phyloP scores from a whole-genome alignment of 2,329 filamentous ascomycete species.

The Phialophora verrucosa region DNA sequence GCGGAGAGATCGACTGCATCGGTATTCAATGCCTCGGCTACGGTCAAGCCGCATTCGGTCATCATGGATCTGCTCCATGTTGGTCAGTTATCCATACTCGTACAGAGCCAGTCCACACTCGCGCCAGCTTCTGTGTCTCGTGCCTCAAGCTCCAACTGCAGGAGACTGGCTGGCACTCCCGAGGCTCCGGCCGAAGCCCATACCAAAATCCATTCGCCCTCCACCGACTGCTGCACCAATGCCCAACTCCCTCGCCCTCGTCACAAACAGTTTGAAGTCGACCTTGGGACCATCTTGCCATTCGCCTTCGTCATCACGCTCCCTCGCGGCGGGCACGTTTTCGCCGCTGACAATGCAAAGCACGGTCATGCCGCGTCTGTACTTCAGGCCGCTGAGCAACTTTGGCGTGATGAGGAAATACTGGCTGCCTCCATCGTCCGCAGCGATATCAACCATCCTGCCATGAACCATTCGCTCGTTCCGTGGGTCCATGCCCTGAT shows the following conservation, averaged over 20 bases:
- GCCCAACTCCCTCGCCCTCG: slow-evolving; percentile 44
- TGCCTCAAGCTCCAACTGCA: slow-evolving; percentile 29
- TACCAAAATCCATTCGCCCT: slow-evolving; percentile 23
- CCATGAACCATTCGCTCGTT: slow-evolving; percentile 99
- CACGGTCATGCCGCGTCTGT: slow-evolving; percentile 89
- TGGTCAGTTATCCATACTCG: not conserved
- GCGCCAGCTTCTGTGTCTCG: not conserved
- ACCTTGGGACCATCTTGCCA: slow-evolving; percentile 45
- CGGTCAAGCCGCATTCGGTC: not conserved
- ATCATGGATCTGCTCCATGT: too few relatives aligned
- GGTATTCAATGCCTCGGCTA: slow-evolving; percentile 5
- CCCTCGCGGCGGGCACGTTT: slow-evolving; percentile 49
- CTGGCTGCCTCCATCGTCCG: slow-evolving; percentile 66
- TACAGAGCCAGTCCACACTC: not conserved
- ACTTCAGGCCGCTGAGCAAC: slow-evolving; percentile 80
- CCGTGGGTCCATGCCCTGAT: slow-evolving; percentile 98
- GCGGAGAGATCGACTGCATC: slow-evolving; percentile 1
- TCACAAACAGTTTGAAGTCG: slow-evolving; percentile 47
- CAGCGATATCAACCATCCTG: slow-evolving; percentile 97
- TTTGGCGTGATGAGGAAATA: slow-evolving; percentile 99
- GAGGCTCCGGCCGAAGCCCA: slow-evolving; percentile 12
- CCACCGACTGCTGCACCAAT: slow-evolving; percentile 24
- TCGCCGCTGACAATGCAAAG: slow-evolving; percentile 93
- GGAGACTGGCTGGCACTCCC: slow-evolving; percentile 18
- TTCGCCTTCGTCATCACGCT: slow-evolving; percentile 29